Percentiles rank a stretch among this genome's conserved stretches.
Conservation (phyloP, 2,329 filamentous ascomycete species). For the Venturia carpophila region DNA sequence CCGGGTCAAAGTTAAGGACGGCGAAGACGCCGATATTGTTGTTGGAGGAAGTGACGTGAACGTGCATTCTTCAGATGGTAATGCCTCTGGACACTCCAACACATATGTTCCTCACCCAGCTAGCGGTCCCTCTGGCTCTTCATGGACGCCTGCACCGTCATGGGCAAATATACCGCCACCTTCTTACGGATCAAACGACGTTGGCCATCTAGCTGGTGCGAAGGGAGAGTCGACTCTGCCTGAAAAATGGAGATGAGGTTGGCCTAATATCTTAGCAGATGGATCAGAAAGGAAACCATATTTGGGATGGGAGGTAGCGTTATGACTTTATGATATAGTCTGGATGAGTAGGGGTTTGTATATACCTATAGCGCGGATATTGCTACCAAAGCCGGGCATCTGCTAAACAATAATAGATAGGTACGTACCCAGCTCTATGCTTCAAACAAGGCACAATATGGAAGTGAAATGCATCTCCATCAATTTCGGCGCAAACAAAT, state of each 20-base stretch:
- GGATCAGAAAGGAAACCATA: background rate
- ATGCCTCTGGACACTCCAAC: background rate
- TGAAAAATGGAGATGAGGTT: constrained; percentile 6
- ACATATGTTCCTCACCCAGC: background rate
- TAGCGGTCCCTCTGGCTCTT: background rate
- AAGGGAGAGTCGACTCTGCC: constrained; percentile 3
- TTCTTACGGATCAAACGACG: background rate
- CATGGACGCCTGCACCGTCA: background rate
- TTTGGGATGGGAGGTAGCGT: background rate
- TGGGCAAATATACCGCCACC: background rate
- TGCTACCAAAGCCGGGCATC: background rate
- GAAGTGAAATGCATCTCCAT: background rate
- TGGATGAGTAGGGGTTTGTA: background rate
- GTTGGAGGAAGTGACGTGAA: constrained; percentile 55
- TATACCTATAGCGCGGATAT: background rate
- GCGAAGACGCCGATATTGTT: constrained; percentile 57
- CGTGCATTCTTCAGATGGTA: background rate
- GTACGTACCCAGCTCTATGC: no score
- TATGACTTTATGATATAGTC: background rate
- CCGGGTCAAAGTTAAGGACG: constrained; percentile 52
- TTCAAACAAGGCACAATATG: no score
- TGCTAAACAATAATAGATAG: background rate
- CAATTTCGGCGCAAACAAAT: no score
- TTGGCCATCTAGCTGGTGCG: background rate
- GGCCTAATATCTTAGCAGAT: background rate